Conservation (phyloP, 2,329 filamentous ascomycete species). For the Periconia sp. region DNA sequence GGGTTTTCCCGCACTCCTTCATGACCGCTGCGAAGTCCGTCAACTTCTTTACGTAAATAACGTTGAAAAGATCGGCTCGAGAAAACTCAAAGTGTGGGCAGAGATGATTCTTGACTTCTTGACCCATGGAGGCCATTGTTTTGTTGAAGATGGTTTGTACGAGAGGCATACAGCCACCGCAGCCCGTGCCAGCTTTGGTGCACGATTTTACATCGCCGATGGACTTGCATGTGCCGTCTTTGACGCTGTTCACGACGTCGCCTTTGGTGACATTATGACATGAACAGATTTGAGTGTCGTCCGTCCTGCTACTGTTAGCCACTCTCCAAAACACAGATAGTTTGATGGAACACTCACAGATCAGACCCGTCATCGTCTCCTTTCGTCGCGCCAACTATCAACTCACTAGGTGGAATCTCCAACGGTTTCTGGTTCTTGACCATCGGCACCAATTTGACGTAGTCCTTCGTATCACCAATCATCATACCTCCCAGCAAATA, state of each 20-base stretch:
- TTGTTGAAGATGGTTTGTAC: constrained; percentile 89
- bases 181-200: constrained; percentile 89
- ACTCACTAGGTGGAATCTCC: constrained; percentile 75
- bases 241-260: constrained; percentile 71
- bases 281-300: constrained; percentile 87
- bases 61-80: constrained; percentile 86
- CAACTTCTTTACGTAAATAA: constrained; percentile 78
- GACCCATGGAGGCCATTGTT: constrained; percentile 80
- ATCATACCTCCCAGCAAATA: constrained; percentile 95
- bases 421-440: constrained; percentile 81
- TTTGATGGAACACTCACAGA: constrained; percentile 50
- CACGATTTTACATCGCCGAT: constrained; percentile 83
- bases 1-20: constrained; percentile 72
- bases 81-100: constrained; percentile 84
- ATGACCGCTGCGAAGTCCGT: constrained; percentile 75
- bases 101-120: constrained; percentile 83
- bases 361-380: constrained; percentile 77
- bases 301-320: constrained; percentile 51
- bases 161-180: constrained; percentile 86
- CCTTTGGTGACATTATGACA: constrained; percentile 92
- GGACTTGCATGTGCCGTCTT: constrained; percentile 77
- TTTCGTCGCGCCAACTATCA: constrained; percentile 78
- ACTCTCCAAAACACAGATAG: neutral
- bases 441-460: constrained; percentile 84
- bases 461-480: constrained; percentile 91